These are phyloP conservation scores for Trichoderma semiorbis DNA, from an alignment of 2,329 filamentous ascomycete genomes.

Conservation along the genomic window DNA sequence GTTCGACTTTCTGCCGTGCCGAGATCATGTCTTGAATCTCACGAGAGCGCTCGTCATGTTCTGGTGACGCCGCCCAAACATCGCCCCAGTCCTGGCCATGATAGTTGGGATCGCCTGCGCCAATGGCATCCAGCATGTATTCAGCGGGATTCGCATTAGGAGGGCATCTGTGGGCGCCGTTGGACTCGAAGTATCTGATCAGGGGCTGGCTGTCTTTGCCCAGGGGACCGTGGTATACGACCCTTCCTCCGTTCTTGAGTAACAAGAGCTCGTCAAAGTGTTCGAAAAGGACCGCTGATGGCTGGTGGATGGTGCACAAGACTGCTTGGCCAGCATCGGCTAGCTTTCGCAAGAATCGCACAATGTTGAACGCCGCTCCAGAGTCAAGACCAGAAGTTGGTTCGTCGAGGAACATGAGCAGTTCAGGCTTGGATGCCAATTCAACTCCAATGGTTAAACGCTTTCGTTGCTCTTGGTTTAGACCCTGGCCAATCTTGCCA, in stretches of 20 bases:
- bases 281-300: slow-evolving; percentile 53
- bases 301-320: slow-evolving; percentile 59
- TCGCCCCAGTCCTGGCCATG: slow-evolving; percentile 60
- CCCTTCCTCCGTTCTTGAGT: slow-evolving; percentile 50
- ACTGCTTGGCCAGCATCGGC: slow-evolving; percentile 58
- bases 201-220: slow-evolving; percentile 47
- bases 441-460: slow-evolving; percentile 55
- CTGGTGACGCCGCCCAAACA: slow-evolving; percentile 53
- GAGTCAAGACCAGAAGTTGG: slow-evolving; percentile 57
- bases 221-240: slow-evolving; percentile 53
- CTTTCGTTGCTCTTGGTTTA: slow-evolving; percentile 59
- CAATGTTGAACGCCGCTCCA: slow-evolving; percentile 58
- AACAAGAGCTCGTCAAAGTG: slow-evolving; percentile 55
- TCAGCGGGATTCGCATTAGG: slow-evolving; percentile 51
- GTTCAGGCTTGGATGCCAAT: slow-evolving; percentile 53
- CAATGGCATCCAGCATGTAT: slow-evolving; percentile 55
- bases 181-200: slow-evolving; percentile 50
- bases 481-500: slow-evolving; percentile 54
- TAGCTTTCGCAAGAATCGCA: slow-evolving; percentile 58
- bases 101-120: slow-evolving; percentile 60
- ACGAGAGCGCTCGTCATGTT: slow-evolving; percentile 42
- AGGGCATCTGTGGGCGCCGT: slow-evolving; percentile 48
- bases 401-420: slow-evolving; percentile 65
- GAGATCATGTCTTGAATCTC: slow-evolving; percentile 54
- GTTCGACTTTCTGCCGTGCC: slow-evolving; percentile 39